Evolutionary conservation across 2,329 filamentous ascomycete genomes (phyloP).

Genomic region (Nemania abortiva): DNA sequence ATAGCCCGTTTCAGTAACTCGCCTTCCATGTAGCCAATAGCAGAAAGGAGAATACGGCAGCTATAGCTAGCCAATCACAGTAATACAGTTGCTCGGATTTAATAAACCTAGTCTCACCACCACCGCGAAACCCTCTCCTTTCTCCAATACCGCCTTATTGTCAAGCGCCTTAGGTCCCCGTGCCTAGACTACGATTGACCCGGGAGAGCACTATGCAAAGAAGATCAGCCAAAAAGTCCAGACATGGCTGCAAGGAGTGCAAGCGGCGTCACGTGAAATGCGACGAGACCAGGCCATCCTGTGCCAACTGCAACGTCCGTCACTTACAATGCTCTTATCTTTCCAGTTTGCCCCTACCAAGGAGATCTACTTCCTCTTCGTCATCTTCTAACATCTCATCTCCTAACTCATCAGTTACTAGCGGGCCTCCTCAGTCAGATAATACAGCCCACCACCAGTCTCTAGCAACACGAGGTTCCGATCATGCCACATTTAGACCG

Average conservation of each 20-base stretch:
- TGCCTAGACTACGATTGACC: background rate
- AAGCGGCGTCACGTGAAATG: constrained; percentile 50
- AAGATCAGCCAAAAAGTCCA: constrained; percentile 39
- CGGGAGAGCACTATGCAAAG: constrained; percentile 9
- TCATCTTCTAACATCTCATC: background rate
- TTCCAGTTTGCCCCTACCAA: constrained; percentile 27
- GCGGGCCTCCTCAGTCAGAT: background rate
- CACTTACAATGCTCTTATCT: constrained; percentile 54
- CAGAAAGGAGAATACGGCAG: background rate
- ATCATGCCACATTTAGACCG: background rate
- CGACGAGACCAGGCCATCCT: constrained; percentile 57
- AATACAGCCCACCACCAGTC: background rate
- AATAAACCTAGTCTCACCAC: background rate
- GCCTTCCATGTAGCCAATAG: background rate
- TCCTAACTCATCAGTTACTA: background rate
- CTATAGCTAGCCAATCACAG: background rate
- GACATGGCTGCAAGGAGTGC: constrained; percentile 43
- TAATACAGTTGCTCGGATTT: background rate
- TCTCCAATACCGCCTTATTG: background rate
- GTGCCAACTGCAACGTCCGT: constrained; percentile 56
- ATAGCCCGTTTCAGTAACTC: background rate
- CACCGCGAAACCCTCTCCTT: background rate
- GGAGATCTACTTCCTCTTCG: background rate
- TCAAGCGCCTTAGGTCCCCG: background rate
- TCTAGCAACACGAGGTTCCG: background rate